phyloP scores from a whole-genome alignment of 176 grass and related monocot genomes.

The Musa schizocarpa region DNA sequence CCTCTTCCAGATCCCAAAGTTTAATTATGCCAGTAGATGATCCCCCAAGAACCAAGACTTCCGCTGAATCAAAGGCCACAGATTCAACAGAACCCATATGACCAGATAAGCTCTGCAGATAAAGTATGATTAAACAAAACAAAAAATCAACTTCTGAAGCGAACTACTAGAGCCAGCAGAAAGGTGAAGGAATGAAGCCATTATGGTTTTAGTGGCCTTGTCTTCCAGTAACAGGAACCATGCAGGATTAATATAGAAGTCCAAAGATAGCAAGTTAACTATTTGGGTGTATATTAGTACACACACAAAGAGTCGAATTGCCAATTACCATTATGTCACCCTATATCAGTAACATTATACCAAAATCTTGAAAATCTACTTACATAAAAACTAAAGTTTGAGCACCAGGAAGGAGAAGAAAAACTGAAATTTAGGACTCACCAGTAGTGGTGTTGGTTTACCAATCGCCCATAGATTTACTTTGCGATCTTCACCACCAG shows the following conservation, averaged over 20 bases:
- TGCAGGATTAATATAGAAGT: neutral
- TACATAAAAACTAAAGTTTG: too few species aligned
- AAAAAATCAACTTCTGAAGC: neutral
- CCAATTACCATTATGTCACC: neutral
- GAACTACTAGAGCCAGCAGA: neutral
- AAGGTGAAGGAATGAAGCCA: neutral
- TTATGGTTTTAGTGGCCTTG: neutral
- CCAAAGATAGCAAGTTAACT: neutral
- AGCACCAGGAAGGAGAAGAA: too few species aligned
- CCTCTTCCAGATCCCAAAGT: constrained; percentile 94
- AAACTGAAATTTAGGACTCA: constrained; percentile 18
- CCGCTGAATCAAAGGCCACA: constrained; percentile 82
- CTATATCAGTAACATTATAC: neutral
- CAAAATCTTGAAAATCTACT: neutral
- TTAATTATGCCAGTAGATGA: constrained; percentile 86
- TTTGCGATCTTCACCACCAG: constrained; percentile 63
- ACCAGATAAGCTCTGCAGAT: constrained; percentile 63
- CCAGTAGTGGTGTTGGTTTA: constrained; percentile 66
- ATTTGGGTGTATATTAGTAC: neutral
- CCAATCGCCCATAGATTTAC: constrained; percentile 87
- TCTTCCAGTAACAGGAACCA: neutral
- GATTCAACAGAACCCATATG: constrained; percentile 72
- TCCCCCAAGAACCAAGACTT: constrained; percentile 86
- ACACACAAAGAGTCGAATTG: neutral
- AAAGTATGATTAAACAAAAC: constrained; percentile 6